Conservation (phyloP, 2,329 filamentous ascomycete genomes). For the Colletotrichum sp. region DNA sequence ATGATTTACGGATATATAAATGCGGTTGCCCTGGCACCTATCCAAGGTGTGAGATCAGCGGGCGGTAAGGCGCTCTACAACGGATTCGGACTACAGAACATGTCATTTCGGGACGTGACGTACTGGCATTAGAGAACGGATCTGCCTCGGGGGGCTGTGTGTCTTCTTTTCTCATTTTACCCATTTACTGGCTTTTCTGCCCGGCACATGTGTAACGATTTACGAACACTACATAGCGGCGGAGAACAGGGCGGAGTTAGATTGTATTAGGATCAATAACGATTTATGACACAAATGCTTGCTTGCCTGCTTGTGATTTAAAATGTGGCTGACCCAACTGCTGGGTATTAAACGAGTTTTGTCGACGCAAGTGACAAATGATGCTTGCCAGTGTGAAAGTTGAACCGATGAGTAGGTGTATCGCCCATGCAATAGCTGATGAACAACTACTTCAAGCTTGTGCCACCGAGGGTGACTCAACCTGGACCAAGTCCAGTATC, state of each 20-base stretch:
- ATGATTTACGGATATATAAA: background rate
- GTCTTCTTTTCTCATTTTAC: constrained; percentile 4
- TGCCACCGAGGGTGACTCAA: background rate
- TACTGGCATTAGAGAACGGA: constrained; percentile 13
- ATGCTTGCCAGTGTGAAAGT: background rate
- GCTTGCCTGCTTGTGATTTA: background rate
- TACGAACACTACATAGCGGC: constrained; percentile 19
- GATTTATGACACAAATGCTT: constrained; percentile 11
- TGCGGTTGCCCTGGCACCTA: background rate
- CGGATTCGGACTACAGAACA: constrained; percentile 16
- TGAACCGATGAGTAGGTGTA: fast-evolving
- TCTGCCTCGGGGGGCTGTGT: background rate
- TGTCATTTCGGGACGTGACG: background rate
- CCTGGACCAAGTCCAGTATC: background rate
- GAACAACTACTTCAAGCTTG: background rate
- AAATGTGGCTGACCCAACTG: background rate
- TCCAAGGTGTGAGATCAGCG: background rate
- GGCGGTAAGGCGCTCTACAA: background rate
- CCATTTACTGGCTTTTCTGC: constrained; percentile 1
- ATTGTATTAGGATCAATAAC: constrained; percentile 19
- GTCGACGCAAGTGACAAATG: background rate
- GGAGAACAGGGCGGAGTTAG: constrained; percentile 16
- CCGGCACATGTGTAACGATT: constrained; percentile 21
- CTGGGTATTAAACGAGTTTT: background rate
- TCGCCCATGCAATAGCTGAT: background rate